Base-by-base conservation (phyloP, 768 basidiomycete species). In the Podaxis sp. region DNA sequence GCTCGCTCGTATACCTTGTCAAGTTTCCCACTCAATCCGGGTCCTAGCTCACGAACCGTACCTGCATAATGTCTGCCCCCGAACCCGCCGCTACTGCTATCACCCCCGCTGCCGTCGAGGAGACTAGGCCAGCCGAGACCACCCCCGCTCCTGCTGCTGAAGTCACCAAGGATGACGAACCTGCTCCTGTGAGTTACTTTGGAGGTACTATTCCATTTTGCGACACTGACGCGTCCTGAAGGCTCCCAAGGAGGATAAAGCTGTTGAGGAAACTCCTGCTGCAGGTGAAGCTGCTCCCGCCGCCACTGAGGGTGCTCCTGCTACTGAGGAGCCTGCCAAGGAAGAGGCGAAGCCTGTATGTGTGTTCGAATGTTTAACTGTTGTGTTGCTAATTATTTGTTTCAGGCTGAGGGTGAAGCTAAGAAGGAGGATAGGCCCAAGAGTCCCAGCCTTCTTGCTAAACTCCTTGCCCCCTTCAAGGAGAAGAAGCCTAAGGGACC, bases 361-460 rank as follows among this genome's bases (percentile, higher is more conserved):
- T 74, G 38, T 53, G 24, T 30, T 50, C 20, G 11, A 2, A 24
- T 57, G 11, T 40, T 60, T 3, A n/a, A 40, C 20, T 36, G 8
- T 51, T 53, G 8, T 63, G 66, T 65, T 56, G 54, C 54, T 67
- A 57, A 59, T 20, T 38, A 38, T 33, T 24, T 33, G 65, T 67
- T 50, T n/a, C 50, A 80, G 79, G 75, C 71, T 55, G 80, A 88
- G 72, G 77, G 79, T 56, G 79, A 83, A 65, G 68, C 78, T 33
- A 88, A 89, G 85, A 92, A 91, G 81, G 88, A 92, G 67, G 87
- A 91, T 41, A 82, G 84, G 68, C 89, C 91, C 69, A 91, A 88
- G 85, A 92, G 90, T 78, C 91, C 91, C 17, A 78, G 84, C 57
- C 71, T 95, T 67, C 81, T 96, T 62, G 73, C 86, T 68, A 95